Evolutionary conservation across 2,329 filamentous ascomycete genomes (phyloP).

Genomic region (Exutisphaerella laricina): DNA sequence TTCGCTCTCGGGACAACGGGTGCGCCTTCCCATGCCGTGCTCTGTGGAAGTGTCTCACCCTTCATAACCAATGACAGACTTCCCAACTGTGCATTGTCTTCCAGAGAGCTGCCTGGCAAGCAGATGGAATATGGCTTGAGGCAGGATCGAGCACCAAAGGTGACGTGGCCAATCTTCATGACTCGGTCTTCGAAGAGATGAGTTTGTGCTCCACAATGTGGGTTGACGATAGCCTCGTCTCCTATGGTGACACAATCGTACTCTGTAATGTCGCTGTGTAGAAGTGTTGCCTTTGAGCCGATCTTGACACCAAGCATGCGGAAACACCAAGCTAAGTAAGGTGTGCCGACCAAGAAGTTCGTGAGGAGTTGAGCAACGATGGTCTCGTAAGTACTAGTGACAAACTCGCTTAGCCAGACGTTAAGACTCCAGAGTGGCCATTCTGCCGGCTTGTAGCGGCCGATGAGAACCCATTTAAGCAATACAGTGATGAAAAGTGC

Average conservation of each 20-base stretch:
- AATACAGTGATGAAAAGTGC: slow-evolving; percentile 16
- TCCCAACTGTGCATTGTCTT: slow-evolving; percentile 20
- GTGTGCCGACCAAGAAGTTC: slow-evolving; percentile 20
- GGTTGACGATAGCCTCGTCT: slow-evolving; percentile 22
- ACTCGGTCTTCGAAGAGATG: slow-evolving; percentile 26
- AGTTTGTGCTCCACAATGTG: slow-evolving; percentile 20
- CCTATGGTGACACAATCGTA: slow-evolving; percentile 24
- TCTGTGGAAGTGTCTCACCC: slow-evolving; percentile 18
- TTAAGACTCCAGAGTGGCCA: slow-evolving; percentile 27
- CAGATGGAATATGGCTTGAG: slow-evolving; percentile 23
- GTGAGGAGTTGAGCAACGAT: slow-evolving; percentile 18
- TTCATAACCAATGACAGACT: slow-evolving; percentile 23
- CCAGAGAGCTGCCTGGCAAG: slow-evolving; percentile 18
- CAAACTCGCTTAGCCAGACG: slow-evolving; percentile 23
- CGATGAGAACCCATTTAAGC: slow-evolving; percentile 25
- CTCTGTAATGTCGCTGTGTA: slow-evolving; percentile 21
- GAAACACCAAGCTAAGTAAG: slow-evolving; percentile 22
- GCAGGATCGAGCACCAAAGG: slow-evolving; percentile 15
- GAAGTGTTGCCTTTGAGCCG: slow-evolving; percentile 18
- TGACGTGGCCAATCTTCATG: slow-evolving; percentile 24
- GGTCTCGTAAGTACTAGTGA: slow-evolving; percentile 23
- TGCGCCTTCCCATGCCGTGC: slow-evolving; percentile 21
- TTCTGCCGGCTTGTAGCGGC: slow-evolving; percentile 20
- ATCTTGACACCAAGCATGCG: slow-evolving; percentile 23
- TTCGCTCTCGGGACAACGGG: slow-evolving; percentile 16